phyloP scores from a whole-genome alignment of 2,329 filamentous ascomycete species.

The Dothiorella sarmentorum region DNA sequence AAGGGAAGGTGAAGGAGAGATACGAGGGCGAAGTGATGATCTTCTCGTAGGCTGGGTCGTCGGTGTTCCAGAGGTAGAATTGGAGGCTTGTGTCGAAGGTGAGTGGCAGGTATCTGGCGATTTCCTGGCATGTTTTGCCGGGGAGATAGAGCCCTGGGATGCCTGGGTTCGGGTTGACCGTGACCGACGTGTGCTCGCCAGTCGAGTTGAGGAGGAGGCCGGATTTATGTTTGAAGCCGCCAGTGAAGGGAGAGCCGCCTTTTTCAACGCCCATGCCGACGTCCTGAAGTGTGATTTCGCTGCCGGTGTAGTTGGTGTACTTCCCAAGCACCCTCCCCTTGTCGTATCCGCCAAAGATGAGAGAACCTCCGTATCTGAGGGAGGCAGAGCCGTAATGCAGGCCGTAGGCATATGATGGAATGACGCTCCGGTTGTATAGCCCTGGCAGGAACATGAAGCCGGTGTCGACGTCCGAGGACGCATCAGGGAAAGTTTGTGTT shows the following conservation, averaged over 20 bases:
- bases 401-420: slow-evolving; percentile 29
- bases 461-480: not conserved
- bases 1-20: slow-evolving; percentile 41
- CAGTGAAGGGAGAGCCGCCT: slow-evolving; percentile 40
- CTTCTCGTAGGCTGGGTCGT: slow-evolving; percentile 31
- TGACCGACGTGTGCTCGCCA: not conserved
- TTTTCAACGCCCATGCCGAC: slow-evolving; percentile 42
- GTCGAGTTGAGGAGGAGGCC: slow-evolving; percentile 22
- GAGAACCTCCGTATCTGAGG: slow-evolving; percentile 27
- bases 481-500: not conserved
- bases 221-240: slow-evolving; percentile 24
- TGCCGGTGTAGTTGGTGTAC: slow-evolving; percentile 24
- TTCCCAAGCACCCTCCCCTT: slow-evolving; percentile 30
- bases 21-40: slow-evolving; percentile 43
- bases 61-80: slow-evolving; percentile 31
- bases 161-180: slow-evolving; percentile 23
- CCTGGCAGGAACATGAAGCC: slow-evolving; percentile 9
- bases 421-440: slow-evolving; percentile 21
- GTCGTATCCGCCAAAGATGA: slow-evolving; percentile 38
- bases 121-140: slow-evolving; percentile 26
- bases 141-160: slow-evolving; percentile 30
- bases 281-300: slow-evolving; percentile 33
- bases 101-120: slow-evolving; percentile 30
- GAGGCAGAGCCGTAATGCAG: slow-evolving; percentile 34
- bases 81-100: slow-evolving; percentile 22